A percentile compares a stretch with the other conserved stretches of the same genome.
Conservation (phyloP, 2,329 filamentous ascomycete species). For the Aureobasidium leucospermi region DNA sequence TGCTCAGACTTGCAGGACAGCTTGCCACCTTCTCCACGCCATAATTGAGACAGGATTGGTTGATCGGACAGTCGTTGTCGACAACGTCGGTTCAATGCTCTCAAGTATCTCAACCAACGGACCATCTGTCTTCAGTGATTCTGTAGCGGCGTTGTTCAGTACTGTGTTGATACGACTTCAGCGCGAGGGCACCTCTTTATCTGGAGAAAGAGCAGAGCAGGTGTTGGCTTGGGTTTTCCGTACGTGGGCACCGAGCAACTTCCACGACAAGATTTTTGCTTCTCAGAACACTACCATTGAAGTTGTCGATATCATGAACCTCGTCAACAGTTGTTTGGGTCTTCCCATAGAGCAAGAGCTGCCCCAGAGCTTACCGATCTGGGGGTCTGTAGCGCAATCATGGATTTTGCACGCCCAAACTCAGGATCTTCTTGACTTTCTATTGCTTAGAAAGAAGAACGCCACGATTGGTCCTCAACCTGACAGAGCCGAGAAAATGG, state of each 20-base stretch:
- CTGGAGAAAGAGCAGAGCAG: constrained; percentile 59
- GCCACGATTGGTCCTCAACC: neutral
- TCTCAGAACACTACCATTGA: constrained; percentile 56
- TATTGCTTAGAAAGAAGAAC: constrained; percentile 33
- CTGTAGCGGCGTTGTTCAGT: constrained; percentile 66
- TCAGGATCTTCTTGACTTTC: constrained; percentile 39
- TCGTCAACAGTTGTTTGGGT: constrained; percentile 66
- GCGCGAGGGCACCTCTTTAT: constrained; percentile 60
- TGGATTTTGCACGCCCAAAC: constrained; percentile 37
- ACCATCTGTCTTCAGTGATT: constrained; percentile 70
- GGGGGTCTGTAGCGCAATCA: constrained; percentile 37
- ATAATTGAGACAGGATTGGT: constrained; percentile 62
- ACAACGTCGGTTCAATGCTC: constrained; percentile 65
- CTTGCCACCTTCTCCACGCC: constrained; percentile 63
- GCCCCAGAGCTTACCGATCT: constrained; percentile 25
- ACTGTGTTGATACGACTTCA: constrained; percentile 60
- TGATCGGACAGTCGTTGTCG: constrained; percentile 57
- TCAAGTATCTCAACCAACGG: constrained; percentile 74
- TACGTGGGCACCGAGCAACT: constrained; percentile 67
- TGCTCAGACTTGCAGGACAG: constrained; percentile 64
- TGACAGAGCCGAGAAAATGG: neutral
- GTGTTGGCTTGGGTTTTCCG: constrained; percentile 75
- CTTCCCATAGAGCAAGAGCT: constrained; percentile 24
- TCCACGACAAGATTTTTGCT: constrained; percentile 59
- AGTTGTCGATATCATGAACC: constrained; percentile 57